Evolutionary conservation across 345 rosid species (phyloP).

Genomic region (Syzygium jambos): DNA sequence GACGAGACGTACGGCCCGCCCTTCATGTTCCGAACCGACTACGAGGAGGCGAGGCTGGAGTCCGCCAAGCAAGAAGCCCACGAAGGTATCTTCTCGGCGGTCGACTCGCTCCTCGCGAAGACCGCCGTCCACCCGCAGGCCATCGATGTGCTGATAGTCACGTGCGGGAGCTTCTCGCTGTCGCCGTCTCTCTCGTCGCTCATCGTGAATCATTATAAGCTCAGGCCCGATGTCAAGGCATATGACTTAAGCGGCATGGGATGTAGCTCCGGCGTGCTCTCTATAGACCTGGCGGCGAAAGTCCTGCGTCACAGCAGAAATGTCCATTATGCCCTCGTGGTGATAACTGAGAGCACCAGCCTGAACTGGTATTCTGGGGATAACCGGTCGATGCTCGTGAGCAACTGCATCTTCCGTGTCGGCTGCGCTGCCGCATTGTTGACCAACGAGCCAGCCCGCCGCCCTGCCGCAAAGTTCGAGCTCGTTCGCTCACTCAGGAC

Average conservation of each 20-base stretch:
- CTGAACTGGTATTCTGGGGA: slow-evolving; percentile 12
- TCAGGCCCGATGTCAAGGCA: slow-evolving; percentile 8
- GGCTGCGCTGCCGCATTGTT: slow-evolving; percentile 10
- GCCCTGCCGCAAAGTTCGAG: not conserved
- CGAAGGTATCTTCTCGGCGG: slow-evolving; percentile 5
- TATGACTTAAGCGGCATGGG: slow-evolving; percentile 18
- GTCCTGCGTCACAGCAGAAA: not conserved
- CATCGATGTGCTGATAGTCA: slow-evolving; percentile 9
- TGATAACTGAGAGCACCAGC: slow-evolving; percentile 12
- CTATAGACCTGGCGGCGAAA: slow-evolving; percentile 6
- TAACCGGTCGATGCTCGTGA: slow-evolving; percentile 14
- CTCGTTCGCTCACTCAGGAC: slow-evolving; percentile 10
- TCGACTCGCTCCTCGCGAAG: slow-evolving; percentile 6
- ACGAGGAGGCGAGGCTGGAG: not conserved
- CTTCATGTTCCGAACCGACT: not conserved
- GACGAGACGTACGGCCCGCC: slow-evolving; percentile 14
- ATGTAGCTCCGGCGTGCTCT: slow-evolving; percentile 11
- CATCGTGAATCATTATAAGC: slow-evolving; percentile 4
- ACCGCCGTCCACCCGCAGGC: not conserved
- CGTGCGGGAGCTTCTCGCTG: slow-evolving; percentile 12
- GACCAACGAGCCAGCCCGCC: slow-evolving; percentile 3
- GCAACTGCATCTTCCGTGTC: slow-evolving; percentile 16
- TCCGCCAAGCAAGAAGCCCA: slow-evolving; percentile 4
- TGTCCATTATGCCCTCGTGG: slow-evolving; percentile 3
- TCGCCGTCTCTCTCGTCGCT: slow-evolving; percentile 8